These are phyloP conservation scores for Talaromyces sp. DNA, from an alignment of 2,329 filamentous ascomycete species.

Conservation along the genomic window DNA sequence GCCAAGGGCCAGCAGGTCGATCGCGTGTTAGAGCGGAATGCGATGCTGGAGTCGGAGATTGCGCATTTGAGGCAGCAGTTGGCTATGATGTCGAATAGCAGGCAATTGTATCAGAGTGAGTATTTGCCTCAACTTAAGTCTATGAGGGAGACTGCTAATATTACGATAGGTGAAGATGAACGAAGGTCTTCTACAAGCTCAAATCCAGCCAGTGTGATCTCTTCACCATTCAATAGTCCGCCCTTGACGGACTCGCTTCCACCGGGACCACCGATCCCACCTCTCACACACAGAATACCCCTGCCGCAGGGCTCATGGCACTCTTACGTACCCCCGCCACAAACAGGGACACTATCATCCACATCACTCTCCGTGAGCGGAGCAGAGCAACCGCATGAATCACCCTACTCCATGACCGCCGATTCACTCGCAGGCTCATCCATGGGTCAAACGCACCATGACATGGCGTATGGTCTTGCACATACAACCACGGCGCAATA, in stretches of 20 bases:
- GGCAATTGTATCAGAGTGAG: constrained; percentile 19
- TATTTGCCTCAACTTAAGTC: background rate
- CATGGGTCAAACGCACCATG: constrained; percentile 8
- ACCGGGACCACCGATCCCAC: constrained; percentile 13
- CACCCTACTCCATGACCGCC: constrained; percentile 1
- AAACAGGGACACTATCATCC: background rate
- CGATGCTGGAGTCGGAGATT: constrained; percentile 55
- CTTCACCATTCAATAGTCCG: constrained; percentile 17
- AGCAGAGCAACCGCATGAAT: background rate
- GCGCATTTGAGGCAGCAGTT: constrained; percentile 51
- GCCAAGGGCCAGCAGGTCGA: constrained; percentile 51
- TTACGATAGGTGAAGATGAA: constrained; percentile 13
- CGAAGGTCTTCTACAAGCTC: constrained; percentile 20
- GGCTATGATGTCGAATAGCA: constrained; percentile 27
- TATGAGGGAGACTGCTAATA: background rate
- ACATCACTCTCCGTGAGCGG: background rate
- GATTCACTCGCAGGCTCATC: constrained; percentile 3
- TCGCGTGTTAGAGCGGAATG: constrained; percentile 52
- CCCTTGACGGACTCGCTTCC: constrained; percentile 13
- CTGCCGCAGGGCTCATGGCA: constrained; percentile 19
- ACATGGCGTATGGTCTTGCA: constrained; percentile 6
- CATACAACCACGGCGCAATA: constrained; percentile 11
- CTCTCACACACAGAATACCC: constrained; percentile 15
- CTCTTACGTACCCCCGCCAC: constrained; percentile 9
- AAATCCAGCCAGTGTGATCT: constrained; percentile 18